Evolutionary conservation across 2,329 filamentous ascomycete species (phyloP).

Genomic region (Cladosporium sp.): DNA sequence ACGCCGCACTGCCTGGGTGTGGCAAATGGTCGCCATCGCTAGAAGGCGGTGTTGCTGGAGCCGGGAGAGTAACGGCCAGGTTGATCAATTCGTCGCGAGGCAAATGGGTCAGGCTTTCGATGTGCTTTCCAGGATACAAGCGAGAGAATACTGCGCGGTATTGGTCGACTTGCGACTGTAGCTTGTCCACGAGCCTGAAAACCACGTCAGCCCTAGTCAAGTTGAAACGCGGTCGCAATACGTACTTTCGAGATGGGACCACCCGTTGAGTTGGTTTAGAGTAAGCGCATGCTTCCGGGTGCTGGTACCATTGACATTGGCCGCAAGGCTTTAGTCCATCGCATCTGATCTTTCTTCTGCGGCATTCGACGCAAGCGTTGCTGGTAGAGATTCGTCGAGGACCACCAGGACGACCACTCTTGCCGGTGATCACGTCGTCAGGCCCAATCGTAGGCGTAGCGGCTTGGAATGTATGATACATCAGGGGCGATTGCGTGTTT

Average conservation of each 20-base stretch:
- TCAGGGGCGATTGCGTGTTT: conserved; percentile 18
- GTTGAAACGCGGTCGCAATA: conserved; percentile 12
- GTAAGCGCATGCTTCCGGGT: conserved; percentile 74
- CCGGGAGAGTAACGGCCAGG: conserved; percentile 39
- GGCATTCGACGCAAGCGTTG: conserved; percentile 71
- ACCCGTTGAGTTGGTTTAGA: conserved; percentile 74
- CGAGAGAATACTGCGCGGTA: conserved; percentile 40
- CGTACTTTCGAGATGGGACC: conserved; percentile 73
- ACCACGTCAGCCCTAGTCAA: background rate
- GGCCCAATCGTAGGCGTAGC: conserved; percentile 29
- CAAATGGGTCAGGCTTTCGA: conserved; percentile 37
- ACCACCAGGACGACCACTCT: conserved; percentile 33
- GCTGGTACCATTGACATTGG: conserved; percentile 76
- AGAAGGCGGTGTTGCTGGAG: conserved; percentile 34
- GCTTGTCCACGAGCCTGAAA: conserved; percentile 53
- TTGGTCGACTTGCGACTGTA: conserved; percentile 47
- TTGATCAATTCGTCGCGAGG: conserved; percentile 44
- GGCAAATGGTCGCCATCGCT: conserved; percentile 28
- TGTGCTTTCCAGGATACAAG: conserved; percentile 40
- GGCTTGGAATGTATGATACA: conserved; percentile 45
- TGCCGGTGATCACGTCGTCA: conserved; percentile 33
- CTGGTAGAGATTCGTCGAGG: conserved; percentile 45
- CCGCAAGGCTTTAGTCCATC: conserved; percentile 78
- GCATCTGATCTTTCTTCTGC: conserved; percentile 78
- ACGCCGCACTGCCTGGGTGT: background rate